Base-by-base conservation (phyloP, 306 rosid genomes). In the Cyclanthera cordifolia region DNA sequence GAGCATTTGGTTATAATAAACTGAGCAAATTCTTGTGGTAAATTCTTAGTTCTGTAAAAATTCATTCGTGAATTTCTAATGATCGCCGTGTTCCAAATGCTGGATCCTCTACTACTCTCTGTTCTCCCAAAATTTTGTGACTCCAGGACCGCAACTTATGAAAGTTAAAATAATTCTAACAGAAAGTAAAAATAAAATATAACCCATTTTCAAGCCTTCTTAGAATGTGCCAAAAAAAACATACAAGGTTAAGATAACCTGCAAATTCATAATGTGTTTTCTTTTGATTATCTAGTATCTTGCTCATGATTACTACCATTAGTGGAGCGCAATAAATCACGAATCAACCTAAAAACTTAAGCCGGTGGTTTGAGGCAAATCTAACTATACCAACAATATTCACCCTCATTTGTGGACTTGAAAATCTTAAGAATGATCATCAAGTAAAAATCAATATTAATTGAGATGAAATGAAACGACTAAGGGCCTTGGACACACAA, bases 1-100 rank as follows among this genome's bases (percentile, higher is more conserved):
- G 52, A 78, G 66, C 60, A 54, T 53, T 78, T 39, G 27, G 64
- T 78, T 73, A 76, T 73, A 59, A 45, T 2, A 59, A 43, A 72
- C 45, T 14, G 59, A 67, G 64, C 51, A 71, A 71, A 51, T 15
- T 61, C 28, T 57, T 10, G 20, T 4, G 39, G 70, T 2, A 10
- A 8, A 13, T 13, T 25, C 6, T 56, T 55, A 5, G 67, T 19
- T 63, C 8, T 20, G 19, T 37, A 21, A 23, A 41, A n/a, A 59
- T 34, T 17, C 51, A n/a, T n/a, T n/a, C n/a, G n/a, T n/a, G n/a
- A n/a, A n/a, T n/a, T n/a, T n/a, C n/a, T n/a, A n/a, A n/a, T n/a
- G n/a, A n/a, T n/a, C n/a, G n/a, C n/a, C n/a, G n/a, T n/a, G n/a
- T n/a, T n/a, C n/a, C n/a, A n/a, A n/a, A n/a, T n/a, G n/a, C n/a